phyloP scores from a whole-genome alignment of 129 eudicot genomes.

The Ambrosia trifida region DNA sequence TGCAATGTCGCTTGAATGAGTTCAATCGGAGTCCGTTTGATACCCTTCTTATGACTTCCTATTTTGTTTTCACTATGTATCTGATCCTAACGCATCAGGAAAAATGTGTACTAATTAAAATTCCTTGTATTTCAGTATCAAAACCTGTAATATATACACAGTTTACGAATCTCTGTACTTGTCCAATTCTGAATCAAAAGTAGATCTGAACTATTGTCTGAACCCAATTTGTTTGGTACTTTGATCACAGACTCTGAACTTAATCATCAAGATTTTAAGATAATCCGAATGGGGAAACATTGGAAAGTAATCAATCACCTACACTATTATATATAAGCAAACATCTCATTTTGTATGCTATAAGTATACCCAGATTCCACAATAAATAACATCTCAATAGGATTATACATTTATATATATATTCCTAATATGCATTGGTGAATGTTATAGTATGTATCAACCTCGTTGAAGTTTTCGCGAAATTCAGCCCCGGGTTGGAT shows the following conservation, averaged over 20 bases:
- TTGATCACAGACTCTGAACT: background rate
- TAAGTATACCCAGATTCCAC: background rate
- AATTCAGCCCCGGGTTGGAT: too few species aligned
- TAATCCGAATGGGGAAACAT: background rate
- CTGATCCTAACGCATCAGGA: too few species aligned
- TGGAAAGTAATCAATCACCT: background rate
- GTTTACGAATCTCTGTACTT: background rate
- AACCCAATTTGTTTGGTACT: too few species aligned
- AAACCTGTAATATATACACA: background rate
- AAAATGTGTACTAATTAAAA: too few species aligned
- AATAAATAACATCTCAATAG: background rate
- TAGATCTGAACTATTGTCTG: background rate
- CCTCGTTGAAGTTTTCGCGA: too few species aligned
- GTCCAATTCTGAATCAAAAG: background rate
- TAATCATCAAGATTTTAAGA: background rate
- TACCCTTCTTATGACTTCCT: too few species aligned
- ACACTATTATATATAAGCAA: background rate
- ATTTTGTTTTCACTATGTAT: too few species aligned
- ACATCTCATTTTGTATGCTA: background rate
- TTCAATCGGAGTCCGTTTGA: too few species aligned
- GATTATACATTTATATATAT: background rate
- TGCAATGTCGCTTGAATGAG: too few species aligned
- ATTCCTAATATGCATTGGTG: background rate
- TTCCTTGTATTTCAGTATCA: too few species aligned
- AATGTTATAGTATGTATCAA: background rate